Percentiles rank a stretch among this genome's conserved stretches.
phyloP scores from a whole-genome alignment of 192 early-diverging fungal genomes.

The Rhizophagus prolifer region DNA sequence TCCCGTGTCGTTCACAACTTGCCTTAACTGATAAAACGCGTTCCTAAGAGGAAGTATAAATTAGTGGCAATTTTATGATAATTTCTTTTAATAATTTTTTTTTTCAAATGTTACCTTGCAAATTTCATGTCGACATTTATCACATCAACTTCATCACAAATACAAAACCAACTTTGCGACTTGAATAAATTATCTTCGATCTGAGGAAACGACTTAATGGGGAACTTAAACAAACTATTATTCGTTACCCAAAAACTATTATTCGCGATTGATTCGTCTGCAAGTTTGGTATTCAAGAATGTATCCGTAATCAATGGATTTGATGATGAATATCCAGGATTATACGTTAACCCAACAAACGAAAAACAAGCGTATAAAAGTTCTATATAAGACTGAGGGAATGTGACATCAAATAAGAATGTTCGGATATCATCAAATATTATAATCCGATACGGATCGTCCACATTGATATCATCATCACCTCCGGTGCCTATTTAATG shows the following conservation, averaged over 20 bases:
- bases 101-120: conserved; percentile 32
- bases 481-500: not conserved
- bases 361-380: conserved; percentile 51
- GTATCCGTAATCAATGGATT: conserved; percentile 13
- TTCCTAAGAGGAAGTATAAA: conserved; percentile 36
- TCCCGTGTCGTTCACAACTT: conserved; percentile 35
- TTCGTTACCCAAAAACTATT: conserved; percentile 22
- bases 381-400: conserved; percentile 39
- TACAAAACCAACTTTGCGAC: conserved; percentile 36
- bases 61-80: no score
- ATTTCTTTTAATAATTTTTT: not conserved
- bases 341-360: conserved; percentile 49
- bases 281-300: conserved; percentile 8
- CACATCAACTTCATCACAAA: conserved; percentile 7
- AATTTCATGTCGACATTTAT: conserved; percentile 33
- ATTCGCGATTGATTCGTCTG: conserved; percentile 14
- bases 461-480: conserved; percentile 31
- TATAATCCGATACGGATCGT: conserved; percentile 54
- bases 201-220: conserved; percentile 37
- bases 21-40: conserved; percentile 44
- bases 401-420: conserved; percentile 44
- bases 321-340: conserved; percentile 36
- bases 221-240: conserved; percentile 32
- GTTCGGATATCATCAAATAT: conserved; percentile 55
- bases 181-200: conserved; percentile 39